Percentiles rank a stretch among this genome's conserved stretches.
phyloP scores from a whole-genome alignment of 805 yeast species.

The Nakazawaea laoshanensis region DNA sequence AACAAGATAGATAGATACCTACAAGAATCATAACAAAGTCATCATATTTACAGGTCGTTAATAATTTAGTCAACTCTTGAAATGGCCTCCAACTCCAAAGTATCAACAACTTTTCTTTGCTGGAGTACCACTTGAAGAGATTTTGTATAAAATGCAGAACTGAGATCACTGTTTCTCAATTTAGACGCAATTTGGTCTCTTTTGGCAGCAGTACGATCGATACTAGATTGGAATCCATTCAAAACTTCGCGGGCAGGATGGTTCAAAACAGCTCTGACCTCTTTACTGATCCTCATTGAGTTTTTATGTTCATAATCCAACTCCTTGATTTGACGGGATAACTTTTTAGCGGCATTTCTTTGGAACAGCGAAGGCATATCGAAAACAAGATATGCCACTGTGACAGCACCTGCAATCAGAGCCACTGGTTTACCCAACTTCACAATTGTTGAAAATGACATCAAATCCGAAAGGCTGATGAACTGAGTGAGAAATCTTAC shows the following conservation, averaged over 20 bases:
- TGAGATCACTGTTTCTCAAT: constrained; percentile 46
- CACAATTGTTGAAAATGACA: constrained; percentile 30
- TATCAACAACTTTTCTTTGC: constrained; percentile 32
- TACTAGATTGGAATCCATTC: constrained; percentile 52
- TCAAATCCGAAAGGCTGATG: constrained; percentile 24
- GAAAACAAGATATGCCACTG: constrained; percentile 53
- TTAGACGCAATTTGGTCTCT: constrained; percentile 46
- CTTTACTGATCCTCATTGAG: constrained; percentile 71
- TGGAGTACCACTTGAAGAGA: constrained; percentile 34
- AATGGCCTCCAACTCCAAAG: constrained; percentile 34
- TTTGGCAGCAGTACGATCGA: constrained; percentile 52
- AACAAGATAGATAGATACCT: too few relatives aligned
- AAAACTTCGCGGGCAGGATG: constrained; percentile 80
- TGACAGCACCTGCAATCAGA: constrained; percentile 40
- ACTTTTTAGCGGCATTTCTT: constrained; percentile 67
- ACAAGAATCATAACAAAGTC: too few relatives aligned
- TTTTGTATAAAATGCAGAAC: constrained; percentile 45
- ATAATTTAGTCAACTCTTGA: constrained; percentile 27
- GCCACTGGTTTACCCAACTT: constrained; percentile 47
- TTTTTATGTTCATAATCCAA: constrained; percentile 75
- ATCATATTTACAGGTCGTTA: too few relatives aligned
- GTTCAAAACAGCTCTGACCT: constrained; percentile 72
- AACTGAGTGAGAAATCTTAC: constrained; percentile 23
- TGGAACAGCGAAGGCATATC: constrained; percentile 91
- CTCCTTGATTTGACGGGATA: constrained; percentile 50